Percentiles rank a stretch among this genome's conserved stretches.
Conservation (phyloP, 495 filamentous ascomycete genomes). For the Penicillium malachiteum region DNA sequence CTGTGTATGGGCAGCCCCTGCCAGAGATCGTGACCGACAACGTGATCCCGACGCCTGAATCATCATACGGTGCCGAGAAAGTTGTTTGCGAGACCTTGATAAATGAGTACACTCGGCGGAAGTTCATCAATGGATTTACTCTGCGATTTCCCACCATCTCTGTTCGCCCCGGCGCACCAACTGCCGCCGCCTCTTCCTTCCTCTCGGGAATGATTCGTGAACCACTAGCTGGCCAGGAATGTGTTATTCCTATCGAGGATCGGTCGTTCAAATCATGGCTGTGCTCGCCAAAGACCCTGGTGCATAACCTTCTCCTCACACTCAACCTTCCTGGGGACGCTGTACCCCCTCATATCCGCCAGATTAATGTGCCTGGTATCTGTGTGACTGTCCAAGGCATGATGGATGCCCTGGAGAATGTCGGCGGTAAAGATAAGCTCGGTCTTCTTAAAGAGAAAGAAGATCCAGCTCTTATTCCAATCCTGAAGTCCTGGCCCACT, state of each 20-base stretch:
- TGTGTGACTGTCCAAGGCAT: slow-evolving; percentile 68
- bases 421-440: slow-evolving; percentile 66
- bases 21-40: slow-evolving; percentile 51
- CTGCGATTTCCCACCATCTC: slow-evolving; percentile 72
- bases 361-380: slow-evolving; percentile 70
- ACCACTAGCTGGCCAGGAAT: slow-evolving; percentile 57
- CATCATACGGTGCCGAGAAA: slow-evolving; percentile 74
- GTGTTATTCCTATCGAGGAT: slow-evolving; percentile 61
- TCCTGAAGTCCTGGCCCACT: slow-evolving; percentile 68
- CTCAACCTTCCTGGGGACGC: slow-evolving; percentile 49
- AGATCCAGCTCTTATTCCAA: slow-evolving; percentile 57
- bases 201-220: slow-evolving; percentile 68
- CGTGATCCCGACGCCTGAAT: slow-evolving; percentile 63
- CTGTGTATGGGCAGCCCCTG: slow-evolving; percentile 56
- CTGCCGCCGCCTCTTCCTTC: slow-evolving; percentile 67
- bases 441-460: slow-evolving; percentile 58
- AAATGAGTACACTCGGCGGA: slow-evolving; percentile 68
- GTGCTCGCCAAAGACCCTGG: slow-evolving; percentile 59
- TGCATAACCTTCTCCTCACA: slow-evolving; percentile 63
- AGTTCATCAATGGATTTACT: slow-evolving; percentile 61
- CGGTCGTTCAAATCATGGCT: slow-evolving; percentile 61
- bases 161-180: slow-evolving; percentile 67
- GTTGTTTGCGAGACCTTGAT: slow-evolving; percentile 68
- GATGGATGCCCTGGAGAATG: slow-evolving; percentile 65
- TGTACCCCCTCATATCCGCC: slow-evolving; percentile 55